Percentiles rank a stretch among this genome's conserved stretches.
phyloP scores from a whole-genome alignment of 805 yeast genomes.

The Lachancea kluyveri region DNA sequence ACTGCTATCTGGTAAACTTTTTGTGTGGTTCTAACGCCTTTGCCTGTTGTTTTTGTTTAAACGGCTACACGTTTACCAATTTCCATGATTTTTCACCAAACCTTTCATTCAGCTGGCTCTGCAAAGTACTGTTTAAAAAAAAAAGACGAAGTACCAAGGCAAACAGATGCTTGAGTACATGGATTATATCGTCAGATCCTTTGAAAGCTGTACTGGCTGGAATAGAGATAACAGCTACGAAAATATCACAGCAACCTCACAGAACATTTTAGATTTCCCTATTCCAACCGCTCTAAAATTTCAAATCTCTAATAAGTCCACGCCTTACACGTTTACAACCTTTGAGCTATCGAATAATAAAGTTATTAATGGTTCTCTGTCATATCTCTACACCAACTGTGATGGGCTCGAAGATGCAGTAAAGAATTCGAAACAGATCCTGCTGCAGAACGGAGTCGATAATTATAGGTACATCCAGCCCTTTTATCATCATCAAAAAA shows the following conservation, averaged over 20 bases:
- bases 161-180: slow-evolving; percentile 65
- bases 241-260: slow-evolving; percentile 65
- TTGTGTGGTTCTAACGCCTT: too few relatives aligned
- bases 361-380: slow-evolving; percentile 70
- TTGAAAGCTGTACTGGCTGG: slow-evolving; percentile 70
- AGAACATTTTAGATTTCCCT: slow-evolving; percentile 60
- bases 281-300: slow-evolving; percentile 64
- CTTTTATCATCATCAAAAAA: slow-evolving; percentile 18
- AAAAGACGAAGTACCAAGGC: too few relatives aligned
- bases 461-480: slow-evolving; percentile 62
- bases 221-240: slow-evolving; percentile 72
- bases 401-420: slow-evolving; percentile 45
- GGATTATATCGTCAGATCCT: slow-evolving; percentile 77
- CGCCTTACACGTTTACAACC: slow-evolving; percentile 65
- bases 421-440: slow-evolving; percentile 42
- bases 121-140: too few relatives aligned
- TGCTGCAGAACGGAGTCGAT: slow-evolving; percentile 60
- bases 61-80: too few relatives aligned
- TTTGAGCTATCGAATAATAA: slow-evolving; percentile 61
- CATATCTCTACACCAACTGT: slow-evolving; percentile 68
- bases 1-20: too few relatives aligned
- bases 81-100: too few relatives aligned
- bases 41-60: too few relatives aligned
- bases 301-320: slow-evolving; percentile 62
- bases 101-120: too few relatives aligned